Evolutionary conservation across 495 filamentous ascomycete genomes (phyloP).

Genomic region (Lepraria neglecta): DNA sequence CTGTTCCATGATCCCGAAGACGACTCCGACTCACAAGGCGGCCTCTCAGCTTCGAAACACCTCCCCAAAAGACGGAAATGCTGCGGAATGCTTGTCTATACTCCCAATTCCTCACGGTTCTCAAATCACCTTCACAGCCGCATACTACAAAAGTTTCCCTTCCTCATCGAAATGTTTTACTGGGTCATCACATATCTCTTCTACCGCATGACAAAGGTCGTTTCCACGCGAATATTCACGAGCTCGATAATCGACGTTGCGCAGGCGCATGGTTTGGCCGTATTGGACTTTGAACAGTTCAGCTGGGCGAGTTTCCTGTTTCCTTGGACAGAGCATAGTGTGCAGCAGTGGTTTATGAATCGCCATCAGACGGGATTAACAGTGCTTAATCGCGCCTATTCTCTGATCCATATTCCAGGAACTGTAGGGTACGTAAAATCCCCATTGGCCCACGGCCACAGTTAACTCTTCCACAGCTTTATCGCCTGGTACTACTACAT

Average conservation of each 20-base stretch:
- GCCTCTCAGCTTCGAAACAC: conserved; percentile 35
- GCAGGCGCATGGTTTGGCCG: conserved; percentile 53
- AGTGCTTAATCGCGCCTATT: conserved; percentile 56
- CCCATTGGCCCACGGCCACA: neutral
- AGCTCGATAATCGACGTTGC: conserved; percentile 61
- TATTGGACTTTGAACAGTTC: conserved; percentile 58
- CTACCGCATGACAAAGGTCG: conserved; percentile 54
- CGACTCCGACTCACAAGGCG: conserved; percentile 29
- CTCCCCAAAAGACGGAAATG: conserved; percentile 42
- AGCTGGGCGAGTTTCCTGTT: conserved; percentile 49
- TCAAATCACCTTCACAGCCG: conserved; percentile 50
- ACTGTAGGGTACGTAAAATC: conserved; percentile 51
- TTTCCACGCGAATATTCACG: conserved; percentile 52
- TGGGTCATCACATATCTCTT: conserved; percentile 64
- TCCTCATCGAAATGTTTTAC: conserved; percentile 61
- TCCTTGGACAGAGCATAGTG: conserved; percentile 46
- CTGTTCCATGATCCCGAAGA: conserved; percentile 34
- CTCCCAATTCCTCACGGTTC: conserved; percentile 55
- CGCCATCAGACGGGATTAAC: conserved; percentile 50
- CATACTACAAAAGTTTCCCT: conserved; percentile 46
- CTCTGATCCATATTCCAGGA: conserved; percentile 60
- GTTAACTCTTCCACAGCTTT: conserved; percentile 43
- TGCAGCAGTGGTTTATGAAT: conserved; percentile 57
- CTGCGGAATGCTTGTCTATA: conserved; percentile 43
- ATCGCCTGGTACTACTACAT: conserved; percentile 62